Percentiles rank a stretch among this genome's conserved stretches.
Conservation (phyloP, 1,284 basidiomycete species). For the Takashimella koratensis region DNA sequence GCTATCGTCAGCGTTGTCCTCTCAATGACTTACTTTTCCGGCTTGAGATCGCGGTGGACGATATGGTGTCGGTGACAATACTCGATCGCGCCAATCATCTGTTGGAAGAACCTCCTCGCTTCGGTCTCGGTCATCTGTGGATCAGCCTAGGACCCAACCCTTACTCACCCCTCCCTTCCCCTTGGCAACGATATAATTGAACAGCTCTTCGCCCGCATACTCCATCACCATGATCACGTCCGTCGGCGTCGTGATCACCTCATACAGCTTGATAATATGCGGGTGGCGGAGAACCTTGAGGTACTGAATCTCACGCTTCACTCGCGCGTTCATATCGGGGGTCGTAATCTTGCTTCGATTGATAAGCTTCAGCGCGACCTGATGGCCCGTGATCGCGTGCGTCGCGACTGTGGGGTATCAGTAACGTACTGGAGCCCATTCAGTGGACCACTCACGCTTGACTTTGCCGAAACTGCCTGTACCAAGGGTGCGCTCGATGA, state of each 20-base stretch:
- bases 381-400: slow-evolving; percentile 90
- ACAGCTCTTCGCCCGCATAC: slow-evolving; percentile 85
- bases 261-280: slow-evolving; percentile 94
- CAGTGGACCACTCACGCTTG: slow-evolving; percentile 67
- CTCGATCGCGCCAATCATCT: slow-evolving; percentile 92
- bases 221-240: slow-evolving; percentile 97
- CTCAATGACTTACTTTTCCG: slow-evolving; percentile 72
- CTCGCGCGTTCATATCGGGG: slow-evolving; percentile 84
- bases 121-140: slow-evolving; percentile 74
- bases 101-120: slow-evolving; percentile 89
- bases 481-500: slow-evolving; percentile 54
- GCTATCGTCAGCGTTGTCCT: slow-evolving; percentile 44
- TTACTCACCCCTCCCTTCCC: slow-evolving; percentile 55
- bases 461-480: slow-evolving; percentile 95
- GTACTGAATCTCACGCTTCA: slow-evolving; percentile 93
- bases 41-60: slow-evolving; percentile 92
- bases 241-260: slow-evolving; percentile 86
- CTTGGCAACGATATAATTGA: slow-evolving; percentile 89
- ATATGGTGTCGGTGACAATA: slow-evolving; percentile 93
- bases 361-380: slow-evolving; percentile 97
- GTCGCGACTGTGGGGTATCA: slow-evolving; percentile 66
- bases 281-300: slow-evolving; percentile 86
- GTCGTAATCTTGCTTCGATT: slow-evolving; percentile 89
- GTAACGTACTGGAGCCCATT: background rate
- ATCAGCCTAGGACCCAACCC: background rate